These are phyloP conservation scores for Xylaria sp. DNA, from an alignment of 2,329 filamentous ascomycete species.

Conservation along the genomic window DNA sequence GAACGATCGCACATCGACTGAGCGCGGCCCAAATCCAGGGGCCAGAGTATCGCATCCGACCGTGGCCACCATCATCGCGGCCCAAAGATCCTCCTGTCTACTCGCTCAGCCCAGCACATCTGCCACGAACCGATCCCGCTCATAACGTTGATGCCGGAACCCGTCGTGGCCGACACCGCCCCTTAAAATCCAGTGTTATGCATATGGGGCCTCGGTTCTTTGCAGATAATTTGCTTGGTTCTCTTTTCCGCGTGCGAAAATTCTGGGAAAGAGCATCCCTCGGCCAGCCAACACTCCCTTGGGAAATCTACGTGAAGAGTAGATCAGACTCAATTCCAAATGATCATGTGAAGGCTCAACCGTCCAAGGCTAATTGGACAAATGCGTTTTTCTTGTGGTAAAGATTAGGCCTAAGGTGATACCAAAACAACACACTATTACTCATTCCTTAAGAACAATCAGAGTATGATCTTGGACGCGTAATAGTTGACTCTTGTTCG, in stretches of 20 bases:
- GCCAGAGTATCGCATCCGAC: slow-evolving; percentile 34
- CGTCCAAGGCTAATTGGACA: not conserved
- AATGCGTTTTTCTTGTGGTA: not conserved
- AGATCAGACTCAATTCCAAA: slow-evolving; percentile 1
- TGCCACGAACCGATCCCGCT: slow-evolving; percentile 36
- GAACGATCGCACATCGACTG: slow-evolving; percentile 15
- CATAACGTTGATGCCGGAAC: slow-evolving; percentile 36
- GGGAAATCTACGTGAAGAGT: not conserved
- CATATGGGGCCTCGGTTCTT: slow-evolving; percentile 29
- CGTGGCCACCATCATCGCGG: slow-evolving; percentile 29
- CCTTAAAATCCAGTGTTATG: slow-evolving; percentile 17
- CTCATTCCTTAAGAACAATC: not conserved
- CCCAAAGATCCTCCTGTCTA: slow-evolving; percentile 18
- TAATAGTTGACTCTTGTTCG: not conserved
- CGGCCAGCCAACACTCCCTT: slow-evolving; percentile 8
- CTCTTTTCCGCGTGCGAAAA: slow-evolving; percentile 14
- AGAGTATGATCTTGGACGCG: not conserved
- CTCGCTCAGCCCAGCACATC: slow-evolving; percentile 23
- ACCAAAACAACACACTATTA: slow-evolving; percentile 2
- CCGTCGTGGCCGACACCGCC: slow-evolving; percentile 27
- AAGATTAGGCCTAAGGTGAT: not conserved
- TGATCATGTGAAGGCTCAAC: not conserved
- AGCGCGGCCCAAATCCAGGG: slow-evolving; percentile 8
- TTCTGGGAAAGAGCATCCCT: slow-evolving; percentile 16
- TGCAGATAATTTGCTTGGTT: slow-evolving; percentile 31